Percentiles rank a stretch among this genome's conserved stretches.
Conservation (phyloP, 78 protist species). For the Dictyostelium firmibasis region DNA sequence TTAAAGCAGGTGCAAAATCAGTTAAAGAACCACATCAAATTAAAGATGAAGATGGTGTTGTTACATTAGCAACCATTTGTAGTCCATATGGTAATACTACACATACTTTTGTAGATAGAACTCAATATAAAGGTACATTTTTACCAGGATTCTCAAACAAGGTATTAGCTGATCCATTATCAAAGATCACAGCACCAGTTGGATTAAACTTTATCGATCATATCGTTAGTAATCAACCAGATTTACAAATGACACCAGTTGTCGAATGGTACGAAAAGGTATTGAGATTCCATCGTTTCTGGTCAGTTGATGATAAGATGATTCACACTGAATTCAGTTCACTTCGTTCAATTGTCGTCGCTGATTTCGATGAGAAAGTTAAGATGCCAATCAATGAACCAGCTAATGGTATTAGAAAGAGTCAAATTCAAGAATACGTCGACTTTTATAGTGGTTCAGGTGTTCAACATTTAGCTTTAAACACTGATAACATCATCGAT, state of each 20-base stretch:
- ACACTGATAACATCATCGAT: conserved; percentile 82
- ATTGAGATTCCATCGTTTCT: conserved; percentile 93
- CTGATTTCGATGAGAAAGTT: conserved; percentile 83
- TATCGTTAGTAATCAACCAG: conserved; percentile 91
- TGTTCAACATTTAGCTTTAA: conserved; percentile 95
- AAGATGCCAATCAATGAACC: conserved; percentile 95
- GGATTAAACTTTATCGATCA: conserved; percentile 85
- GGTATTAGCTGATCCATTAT: conserved; percentile 64
- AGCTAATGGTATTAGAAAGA: conserved; percentile 86
- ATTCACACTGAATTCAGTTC: conserved; percentile 93
- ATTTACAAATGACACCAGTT: conserved; percentile 85
- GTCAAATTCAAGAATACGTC: conserved; percentile 94
- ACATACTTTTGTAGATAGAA: conserved; percentile 91
- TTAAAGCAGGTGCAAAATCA: conserved; percentile 87
- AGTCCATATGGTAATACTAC: conserved; percentile 90
- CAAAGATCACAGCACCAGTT: conserved; percentile 26
- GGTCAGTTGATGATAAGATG: conserved; percentile 94
- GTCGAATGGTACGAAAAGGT: conserved; percentile 87
- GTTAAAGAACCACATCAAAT: conserved; percentile 84
- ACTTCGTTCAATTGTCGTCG: conserved; percentile 90
- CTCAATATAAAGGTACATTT: conserved; percentile 84
- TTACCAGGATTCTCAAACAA: conserved; percentile 85
- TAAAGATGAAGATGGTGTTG: conserved; percentile 89
- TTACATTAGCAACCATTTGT: conserved; percentile 85
- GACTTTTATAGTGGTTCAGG: conserved; percentile 96